These are phyloP conservation scores for Ganoderma boninense DNA, from an alignment of 1,284 basidiomycete genomes.

Conservation along the genomic window DNA sequence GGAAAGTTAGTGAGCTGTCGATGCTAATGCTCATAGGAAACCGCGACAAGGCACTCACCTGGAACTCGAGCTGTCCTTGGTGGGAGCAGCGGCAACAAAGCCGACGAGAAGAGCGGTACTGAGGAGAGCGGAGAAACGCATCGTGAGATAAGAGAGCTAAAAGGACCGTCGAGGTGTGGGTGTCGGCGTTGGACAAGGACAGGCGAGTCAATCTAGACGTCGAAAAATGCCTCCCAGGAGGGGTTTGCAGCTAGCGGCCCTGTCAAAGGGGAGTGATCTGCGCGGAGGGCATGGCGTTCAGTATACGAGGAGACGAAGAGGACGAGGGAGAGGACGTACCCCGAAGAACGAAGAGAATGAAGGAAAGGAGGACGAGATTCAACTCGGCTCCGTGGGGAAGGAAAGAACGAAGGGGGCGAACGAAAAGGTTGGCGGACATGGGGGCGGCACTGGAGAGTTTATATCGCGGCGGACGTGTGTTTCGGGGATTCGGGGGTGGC, in stretches of 20 bases:
- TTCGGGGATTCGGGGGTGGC: slow-evolving; percentile 31
- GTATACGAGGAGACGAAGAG: slow-evolving; percentile 24
- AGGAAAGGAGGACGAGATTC: slow-evolving; percentile 59
- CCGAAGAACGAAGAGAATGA: slow-evolving; percentile 59
- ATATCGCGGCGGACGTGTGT: slow-evolving; percentile 25
- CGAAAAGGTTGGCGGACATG: slow-evolving; percentile 40
- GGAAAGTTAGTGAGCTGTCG: not conserved
- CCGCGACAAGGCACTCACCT: slow-evolving; percentile 5
- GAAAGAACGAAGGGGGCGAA: slow-evolving; percentile 49
- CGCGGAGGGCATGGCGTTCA: slow-evolving; percentile 7
- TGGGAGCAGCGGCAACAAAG: slow-evolving; percentile 57
- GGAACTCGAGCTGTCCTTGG: slow-evolving; percentile 33
- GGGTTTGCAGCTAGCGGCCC: slow-evolving; percentile 60
- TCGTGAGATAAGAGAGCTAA: slow-evolving; percentile 50
- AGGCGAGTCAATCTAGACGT: slow-evolving; percentile 40
- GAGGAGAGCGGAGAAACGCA: slow-evolving; percentile 65
- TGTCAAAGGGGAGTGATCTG: slow-evolving; percentile 80
- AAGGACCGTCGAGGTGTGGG: slow-evolving; percentile 57
- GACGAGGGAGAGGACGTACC: slow-evolving; percentile 34
- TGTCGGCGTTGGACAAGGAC: slow-evolving; percentile 49
- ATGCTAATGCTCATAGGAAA: not conserved
- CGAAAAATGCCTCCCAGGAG: slow-evolving; percentile 62
- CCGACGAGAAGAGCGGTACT: slow-evolving; percentile 60
- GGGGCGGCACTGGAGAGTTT: slow-evolving; percentile 28
- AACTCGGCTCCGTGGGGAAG: slow-evolving; percentile 63